These are phyloP conservation scores for Suillus clintonianus DNA, from an alignment of 768 basidiomycete species.

Conservation along the genomic window DNA sequence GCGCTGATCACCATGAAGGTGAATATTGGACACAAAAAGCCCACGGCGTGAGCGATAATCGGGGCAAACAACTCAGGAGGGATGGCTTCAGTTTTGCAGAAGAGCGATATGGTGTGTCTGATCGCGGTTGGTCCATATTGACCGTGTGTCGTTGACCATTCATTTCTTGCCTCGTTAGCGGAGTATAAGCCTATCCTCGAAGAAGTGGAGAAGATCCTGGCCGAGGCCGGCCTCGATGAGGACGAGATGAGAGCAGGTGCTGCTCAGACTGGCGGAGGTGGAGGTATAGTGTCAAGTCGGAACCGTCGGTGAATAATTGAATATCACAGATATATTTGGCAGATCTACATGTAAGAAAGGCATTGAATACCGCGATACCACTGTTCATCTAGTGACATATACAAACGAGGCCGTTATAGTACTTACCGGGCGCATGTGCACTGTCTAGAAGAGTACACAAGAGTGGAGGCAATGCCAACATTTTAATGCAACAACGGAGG, in stretches of 20 bases:
- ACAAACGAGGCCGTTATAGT: background rate
- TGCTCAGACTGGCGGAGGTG: conserved; percentile 31
- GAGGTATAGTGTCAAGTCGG: conserved; percentile 38
- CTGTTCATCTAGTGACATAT: background rate
- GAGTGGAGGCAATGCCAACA: no score
- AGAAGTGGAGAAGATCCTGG: conserved; percentile 81
- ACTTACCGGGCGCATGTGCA: background rate
- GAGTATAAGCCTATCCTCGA: conserved; percentile 79
- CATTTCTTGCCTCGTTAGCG: conserved; percentile 39
- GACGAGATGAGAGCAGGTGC: conserved; percentile 65
- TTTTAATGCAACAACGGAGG: no score
- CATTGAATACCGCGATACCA: background rate
- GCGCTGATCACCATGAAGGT: conserved; percentile 38
- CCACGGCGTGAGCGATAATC: conserved; percentile 53
- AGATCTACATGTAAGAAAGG: background rate
- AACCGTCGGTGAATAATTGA: conserved; percentile 39
- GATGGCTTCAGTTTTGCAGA: conserved; percentile 80
- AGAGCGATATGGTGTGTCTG: conserved; percentile 65
- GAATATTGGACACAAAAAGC: conserved; percentile 84
- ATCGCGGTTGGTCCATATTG: background rate
- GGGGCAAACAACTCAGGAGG: conserved; percentile 76
- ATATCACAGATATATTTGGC: background rate
- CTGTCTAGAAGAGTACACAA: no score
- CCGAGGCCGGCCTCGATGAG: conserved; percentile 83
- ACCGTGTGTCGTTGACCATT: background rate